Evolutionary conservation across 208 protist genomes (phyloP).

Genomic region (Blechomonas ayalai): DNA sequence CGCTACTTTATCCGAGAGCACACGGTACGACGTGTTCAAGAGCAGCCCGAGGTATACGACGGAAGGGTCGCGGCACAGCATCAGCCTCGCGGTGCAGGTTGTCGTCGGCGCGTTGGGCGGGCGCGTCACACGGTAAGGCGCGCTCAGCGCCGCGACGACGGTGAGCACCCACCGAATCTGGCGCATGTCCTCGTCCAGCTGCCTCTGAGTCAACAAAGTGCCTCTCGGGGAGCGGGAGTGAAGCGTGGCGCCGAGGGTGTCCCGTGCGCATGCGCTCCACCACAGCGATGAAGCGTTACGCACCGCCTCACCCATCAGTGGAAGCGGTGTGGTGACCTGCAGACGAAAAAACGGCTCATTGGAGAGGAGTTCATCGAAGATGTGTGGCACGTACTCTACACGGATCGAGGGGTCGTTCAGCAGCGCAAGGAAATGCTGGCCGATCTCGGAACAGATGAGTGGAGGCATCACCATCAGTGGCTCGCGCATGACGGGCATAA

Average conservation of each 20-base stretch:
- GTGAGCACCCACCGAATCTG: constrained; percentile 50
- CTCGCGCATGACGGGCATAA: neutral
- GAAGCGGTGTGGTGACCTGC: constrained; percentile 37
- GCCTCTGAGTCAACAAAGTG: neutral
- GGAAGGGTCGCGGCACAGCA: constrained; percentile 66
- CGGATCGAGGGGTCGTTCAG: constrained; percentile 21
- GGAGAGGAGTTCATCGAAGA: constrained; percentile 53
- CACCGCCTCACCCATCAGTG: constrained; percentile 35
- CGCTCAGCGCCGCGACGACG: constrained; percentile 33
- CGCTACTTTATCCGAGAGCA: constrained; percentile 30
- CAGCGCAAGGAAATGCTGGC: constrained; percentile 23
- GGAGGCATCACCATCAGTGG: constrained; percentile 8
- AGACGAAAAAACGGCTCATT: constrained; percentile 55
- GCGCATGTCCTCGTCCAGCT: constrained; percentile 13
- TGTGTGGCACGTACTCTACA: constrained; percentile 18
- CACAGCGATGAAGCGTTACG: constrained; percentile 48
- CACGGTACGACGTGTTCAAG: constrained; percentile 37
- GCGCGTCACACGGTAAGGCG: constrained; percentile 53
- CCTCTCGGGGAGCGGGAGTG: no score
- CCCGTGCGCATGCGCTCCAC: constrained; percentile 32
- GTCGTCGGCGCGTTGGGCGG: constrained; percentile 30
- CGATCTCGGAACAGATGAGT: constrained; percentile 18
- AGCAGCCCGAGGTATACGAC: constrained; percentile 72
- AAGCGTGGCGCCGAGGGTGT: constrained; percentile 23
- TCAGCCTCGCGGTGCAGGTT: constrained; percentile 41